Conservation (phyloP, 2,329 filamentous ascomycete species). For the Xylariaceae sp. region DNA sequence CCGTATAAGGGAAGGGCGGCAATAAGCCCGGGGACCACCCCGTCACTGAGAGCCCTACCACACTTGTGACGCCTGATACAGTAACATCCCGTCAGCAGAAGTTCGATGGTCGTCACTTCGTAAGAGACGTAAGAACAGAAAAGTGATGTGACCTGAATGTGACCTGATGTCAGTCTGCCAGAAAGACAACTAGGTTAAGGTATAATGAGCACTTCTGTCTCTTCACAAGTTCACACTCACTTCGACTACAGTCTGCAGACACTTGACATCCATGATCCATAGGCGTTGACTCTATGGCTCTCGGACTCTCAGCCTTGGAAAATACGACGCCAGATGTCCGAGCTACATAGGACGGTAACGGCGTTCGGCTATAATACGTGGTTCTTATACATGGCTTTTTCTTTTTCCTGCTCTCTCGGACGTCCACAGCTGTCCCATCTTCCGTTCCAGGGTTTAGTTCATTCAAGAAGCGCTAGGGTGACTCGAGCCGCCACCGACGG, state of each 20-base stretch:
- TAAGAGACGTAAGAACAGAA: conserved; percentile 27
- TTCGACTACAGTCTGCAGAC: no score
- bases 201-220: conserved; percentile 25
- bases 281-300: no score
- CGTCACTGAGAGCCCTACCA: conserved; percentile 31
- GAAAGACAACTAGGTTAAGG: no score
- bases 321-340: conserved; percentile 20
- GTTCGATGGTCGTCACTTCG: conserved; percentile 27
- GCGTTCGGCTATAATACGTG: conserved; percentile 22
- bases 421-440: conserved; percentile 21
- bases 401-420: conserved; percentile 22
- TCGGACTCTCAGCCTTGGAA: conserved; percentile 26
- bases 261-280: conserved; percentile 19
- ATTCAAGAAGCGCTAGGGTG: conserved; percentile 24
- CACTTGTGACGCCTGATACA: conserved; percentile 27
- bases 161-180: no score
- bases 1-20: conserved; percentile 4
- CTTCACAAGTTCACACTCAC: conserved; percentile 25
- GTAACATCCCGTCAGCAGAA: conserved; percentile 34
- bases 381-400: conserved; percentile 23
- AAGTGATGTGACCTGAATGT: conserved; percentile 16
- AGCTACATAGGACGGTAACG: conserved; percentile 13
- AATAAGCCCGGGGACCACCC: conserved; percentile 21
- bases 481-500: conserved; percentile 22
- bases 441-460: conserved; percentile 22